Evolutionary conservation across 805 yeast genomes (phyloP), one percentile per base, ranked within the genome.

Genomic region (Yarrowia porcina): DNA sequence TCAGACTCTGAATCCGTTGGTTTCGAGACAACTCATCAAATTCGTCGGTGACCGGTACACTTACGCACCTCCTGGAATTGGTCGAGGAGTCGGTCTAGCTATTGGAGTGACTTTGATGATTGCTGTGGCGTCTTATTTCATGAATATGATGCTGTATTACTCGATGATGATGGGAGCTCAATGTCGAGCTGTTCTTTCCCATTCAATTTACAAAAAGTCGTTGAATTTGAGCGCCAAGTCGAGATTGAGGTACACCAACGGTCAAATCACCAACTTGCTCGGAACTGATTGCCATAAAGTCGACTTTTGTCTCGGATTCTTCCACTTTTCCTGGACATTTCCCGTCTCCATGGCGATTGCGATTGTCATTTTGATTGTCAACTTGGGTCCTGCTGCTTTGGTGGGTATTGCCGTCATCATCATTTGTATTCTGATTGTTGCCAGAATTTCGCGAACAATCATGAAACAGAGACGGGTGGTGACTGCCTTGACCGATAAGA

Each of bases 271-370:
- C 27, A 83, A 89, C 5, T 75, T 87, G 69, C 80, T 87, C 69
- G 88, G 91, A 66, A 82, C 90, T 2, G 96, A 88, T 71, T 73
- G 87, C 45, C 80, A 90, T 7, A 81, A 91, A 73, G 79, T 88
- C 33, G 93, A 88, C 72, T 78, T 87, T 67, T 90, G 90, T 7
- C 72, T 83, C 9, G 83, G 83, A 2, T 84, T 83, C 63, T 84
- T 84, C 69, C 87, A 88, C 3, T 82, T 85, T 67, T 70, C 85
- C 18, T 71, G 85, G 65, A 75, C 83, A 8, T 81, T 88, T 68
- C 89, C 90, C 0, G 75, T 86, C 7, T 79, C 87, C 1, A 72
- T 87, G 35, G 77, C 78, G 3, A 81, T 85, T 54, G 81, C 86
- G 21, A 77, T 85, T 44, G 87, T 82, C 0, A 75, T 88, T 25